Evolutionary conservation across 176 grass and related monocot genomes (phyloP).

Genomic region (Cocos nucifera): DNA sequence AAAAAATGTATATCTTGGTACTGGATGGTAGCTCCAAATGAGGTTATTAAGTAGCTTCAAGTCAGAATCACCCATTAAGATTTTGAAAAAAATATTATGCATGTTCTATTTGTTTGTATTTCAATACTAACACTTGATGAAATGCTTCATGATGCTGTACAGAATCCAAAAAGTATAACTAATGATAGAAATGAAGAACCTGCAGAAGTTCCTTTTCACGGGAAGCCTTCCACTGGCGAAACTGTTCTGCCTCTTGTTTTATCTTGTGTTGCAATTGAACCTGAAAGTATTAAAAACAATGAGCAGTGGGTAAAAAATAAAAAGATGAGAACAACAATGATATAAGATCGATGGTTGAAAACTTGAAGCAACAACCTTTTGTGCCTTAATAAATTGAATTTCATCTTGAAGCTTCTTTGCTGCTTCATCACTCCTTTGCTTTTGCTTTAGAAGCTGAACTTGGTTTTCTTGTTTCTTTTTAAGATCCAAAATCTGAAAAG

Average conservation of each 20-base stretch:
- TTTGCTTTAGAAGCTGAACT: constrained; percentile 92
- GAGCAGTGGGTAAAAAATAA: neutral
- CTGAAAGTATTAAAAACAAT: constrained; percentile 19
- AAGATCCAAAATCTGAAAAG: constrained; percentile 74
- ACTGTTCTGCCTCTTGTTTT: constrained; percentile 96
- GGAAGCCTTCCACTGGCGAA: constrained; percentile 89
- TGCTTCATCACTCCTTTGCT: constrained; percentile 95
- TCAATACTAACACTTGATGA: too few relatives aligned
- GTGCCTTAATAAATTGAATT: constrained; percentile 91
- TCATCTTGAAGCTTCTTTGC: constrained; percentile 98
- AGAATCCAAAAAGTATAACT: too few relatives aligned
- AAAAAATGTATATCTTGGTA: too few relatives aligned
- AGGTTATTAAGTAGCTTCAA: too few relatives aligned
- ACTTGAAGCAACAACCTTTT: constrained; percentile 50
- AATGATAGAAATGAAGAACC: constrained; percentile 29
- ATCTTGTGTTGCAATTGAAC: constrained; percentile 98
- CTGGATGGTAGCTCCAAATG: too few relatives aligned
- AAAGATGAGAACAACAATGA: neutral
- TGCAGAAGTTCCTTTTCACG: constrained; percentile 97
- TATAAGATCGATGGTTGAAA: neutral
- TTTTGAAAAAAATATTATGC: too few relatives aligned
- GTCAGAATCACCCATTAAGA: too few relatives aligned
- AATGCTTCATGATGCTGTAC: too few relatives aligned
- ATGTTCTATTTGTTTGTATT: too few relatives aligned
- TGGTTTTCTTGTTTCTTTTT: constrained; percentile 99